Conservation (phyloP, 305 asterid species). For the Solanum hybrid region DNA sequence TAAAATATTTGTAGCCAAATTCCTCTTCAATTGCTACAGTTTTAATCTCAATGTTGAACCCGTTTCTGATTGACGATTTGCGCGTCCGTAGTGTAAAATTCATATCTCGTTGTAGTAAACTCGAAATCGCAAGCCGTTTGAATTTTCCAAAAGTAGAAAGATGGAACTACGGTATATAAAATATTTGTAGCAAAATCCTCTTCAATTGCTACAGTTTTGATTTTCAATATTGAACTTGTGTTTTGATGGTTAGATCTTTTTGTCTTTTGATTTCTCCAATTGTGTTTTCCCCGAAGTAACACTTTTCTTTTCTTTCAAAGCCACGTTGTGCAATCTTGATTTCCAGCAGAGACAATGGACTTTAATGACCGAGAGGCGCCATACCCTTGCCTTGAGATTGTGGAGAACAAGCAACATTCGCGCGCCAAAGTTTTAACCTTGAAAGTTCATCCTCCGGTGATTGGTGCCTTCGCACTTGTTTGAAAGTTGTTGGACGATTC, state of each 20-base stretch:
- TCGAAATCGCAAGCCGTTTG: background rate
- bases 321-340: background rate
- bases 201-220: background rate
- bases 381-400: background rate
- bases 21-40: too few species aligned
- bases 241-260: background rate
- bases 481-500: background rate
- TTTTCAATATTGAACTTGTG: background rate
- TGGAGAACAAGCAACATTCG: background rate
- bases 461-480: background rate
- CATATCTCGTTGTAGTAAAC: too few species aligned
- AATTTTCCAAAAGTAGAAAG: too few species aligned
- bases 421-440: background rate
- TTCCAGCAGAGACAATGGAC: background rate
- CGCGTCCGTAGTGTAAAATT: too few species aligned
- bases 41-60: too few species aligned
- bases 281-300: background rate
- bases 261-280: background rate
- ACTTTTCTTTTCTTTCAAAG: background rate
- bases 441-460: background rate
- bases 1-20: too few species aligned
- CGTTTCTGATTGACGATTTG: too few species aligned
- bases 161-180: background rate
- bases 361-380: background rate
- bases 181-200: background rate